phyloP scores from a whole-genome alignment of 2,329 filamentous ascomycete genomes.

The Penicillium paneum region DNA sequence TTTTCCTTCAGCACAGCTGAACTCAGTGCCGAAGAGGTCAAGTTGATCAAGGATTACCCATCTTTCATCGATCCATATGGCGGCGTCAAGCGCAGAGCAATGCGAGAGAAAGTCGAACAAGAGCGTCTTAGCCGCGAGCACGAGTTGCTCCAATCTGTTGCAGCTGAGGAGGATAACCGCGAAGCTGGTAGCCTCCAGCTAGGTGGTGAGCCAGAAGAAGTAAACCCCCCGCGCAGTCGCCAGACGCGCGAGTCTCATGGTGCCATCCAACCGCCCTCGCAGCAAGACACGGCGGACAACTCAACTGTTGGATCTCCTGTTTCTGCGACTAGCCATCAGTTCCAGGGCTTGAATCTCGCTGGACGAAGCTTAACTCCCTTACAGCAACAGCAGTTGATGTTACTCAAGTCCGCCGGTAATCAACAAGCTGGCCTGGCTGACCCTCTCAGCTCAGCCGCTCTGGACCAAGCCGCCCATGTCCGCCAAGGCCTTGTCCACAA shows the following conservation, averaged over 20 bases:
- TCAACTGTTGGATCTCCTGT: constrained; percentile 43
- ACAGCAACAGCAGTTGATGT: constrained; percentile 69
- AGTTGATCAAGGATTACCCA: constrained; percentile 59
- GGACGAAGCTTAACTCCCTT: constrained; percentile 75
- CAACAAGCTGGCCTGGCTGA: constrained; percentile 58
- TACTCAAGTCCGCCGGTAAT: constrained; percentile 58
- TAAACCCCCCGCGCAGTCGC: constrained; percentile 49
- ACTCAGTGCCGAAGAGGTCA: constrained; percentile 48
- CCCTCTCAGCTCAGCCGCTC: constrained; percentile 33
- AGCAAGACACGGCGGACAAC: constrained; percentile 54
- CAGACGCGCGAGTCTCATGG: constrained; percentile 59
- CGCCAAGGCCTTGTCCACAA: constrained; percentile 46
- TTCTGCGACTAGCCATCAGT: constrained; percentile 42
- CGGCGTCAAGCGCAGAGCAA: constrained; percentile 73
- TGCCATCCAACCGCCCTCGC: constrained; percentile 73
- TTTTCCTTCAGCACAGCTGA: constrained; percentile 53
- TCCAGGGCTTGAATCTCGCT: constrained; percentile 59
- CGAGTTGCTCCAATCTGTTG: constrained; percentile 49
- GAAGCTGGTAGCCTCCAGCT: constrained; percentile 85
- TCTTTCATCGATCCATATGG: constrained; percentile 80
- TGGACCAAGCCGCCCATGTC: constrained; percentile 45
- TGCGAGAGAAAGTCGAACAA: constrained; percentile 69
- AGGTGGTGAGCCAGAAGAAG: constrained; percentile 87
- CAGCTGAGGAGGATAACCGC: constrained; percentile 66
- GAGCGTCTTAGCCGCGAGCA: constrained; percentile 55